These are phyloP conservation scores for Penicillium steckii DNA, from an alignment of 495 filamentous ascomycete species.

Conservation along the genomic window DNA sequence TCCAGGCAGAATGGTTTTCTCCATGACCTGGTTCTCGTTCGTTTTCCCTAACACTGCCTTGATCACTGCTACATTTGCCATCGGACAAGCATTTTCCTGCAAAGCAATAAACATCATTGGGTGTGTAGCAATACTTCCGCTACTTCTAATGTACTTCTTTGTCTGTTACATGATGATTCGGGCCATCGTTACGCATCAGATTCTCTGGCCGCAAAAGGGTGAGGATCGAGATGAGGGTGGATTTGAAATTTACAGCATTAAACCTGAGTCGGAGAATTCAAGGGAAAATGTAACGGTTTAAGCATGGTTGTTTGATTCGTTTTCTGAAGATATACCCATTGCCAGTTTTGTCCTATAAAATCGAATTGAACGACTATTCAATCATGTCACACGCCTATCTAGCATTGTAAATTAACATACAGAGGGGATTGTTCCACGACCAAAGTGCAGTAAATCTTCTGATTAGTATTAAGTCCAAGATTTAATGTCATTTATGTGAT, in stretches of 20 bases:
- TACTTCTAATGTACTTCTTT: slow-evolving; percentile 68
- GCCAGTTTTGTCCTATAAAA: no score
- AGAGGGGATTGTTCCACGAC: no score
- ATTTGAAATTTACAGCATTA: slow-evolving; percentile 43
- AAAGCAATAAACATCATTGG: slow-evolving; percentile 64
- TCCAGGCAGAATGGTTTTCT: slow-evolving; percentile 64
- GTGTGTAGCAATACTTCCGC: slow-evolving; percentile 58
- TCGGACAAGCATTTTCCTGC: slow-evolving; percentile 64
- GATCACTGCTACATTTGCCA: slow-evolving; percentile 68
- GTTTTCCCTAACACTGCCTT: slow-evolving; percentile 84
- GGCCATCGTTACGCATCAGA: slow-evolving; percentile 60
- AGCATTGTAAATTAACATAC: no score
- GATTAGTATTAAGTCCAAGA: no score
- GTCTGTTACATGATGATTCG: slow-evolving; percentile 70
- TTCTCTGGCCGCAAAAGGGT: slow-evolving; percentile 72
- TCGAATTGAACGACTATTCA: no score
- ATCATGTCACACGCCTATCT: no score
- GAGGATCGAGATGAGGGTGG: slow-evolving; percentile 64
- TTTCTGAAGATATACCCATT: no score
- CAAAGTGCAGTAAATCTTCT: no score
- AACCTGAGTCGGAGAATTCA: slow-evolving; percentile 16
- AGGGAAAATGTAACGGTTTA: slow-evolving; percentile 1
- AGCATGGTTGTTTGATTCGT: neutral
- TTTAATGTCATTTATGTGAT: no score
- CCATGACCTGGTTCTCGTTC: slow-evolving; percentile 88